A percentile compares a stretch with the other conserved stretches of the same genome.
Evolutionary conservation across 768 basidiomycete genomes (phyloP).

Genomic region (Sistotremastrum niveocremeum): DNA sequence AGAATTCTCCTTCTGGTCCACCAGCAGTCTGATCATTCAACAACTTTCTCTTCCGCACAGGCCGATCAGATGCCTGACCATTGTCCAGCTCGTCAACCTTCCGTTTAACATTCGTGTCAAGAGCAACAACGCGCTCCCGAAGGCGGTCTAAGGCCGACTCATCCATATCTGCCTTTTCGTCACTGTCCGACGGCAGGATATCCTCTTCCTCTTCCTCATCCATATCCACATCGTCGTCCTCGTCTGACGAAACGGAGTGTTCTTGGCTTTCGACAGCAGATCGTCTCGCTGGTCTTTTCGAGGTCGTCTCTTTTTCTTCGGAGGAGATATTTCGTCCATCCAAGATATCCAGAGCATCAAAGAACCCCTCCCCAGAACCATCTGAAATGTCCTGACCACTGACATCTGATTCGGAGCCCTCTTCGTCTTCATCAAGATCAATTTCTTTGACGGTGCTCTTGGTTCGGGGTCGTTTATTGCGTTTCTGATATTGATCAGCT

Average conservation of each 20-base stretch:
- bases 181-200: slow-evolving; percentile 29
- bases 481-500: background rate
- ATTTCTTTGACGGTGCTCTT: slow-evolving; percentile 28
- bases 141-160: slow-evolving; percentile 14
- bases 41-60: too few relatives aligned
- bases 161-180: slow-evolving; percentile 34
- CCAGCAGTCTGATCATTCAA: too few relatives aligned
- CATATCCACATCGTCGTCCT: slow-evolving; percentile 32
- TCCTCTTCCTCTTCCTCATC: slow-evolving; percentile 26
- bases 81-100: too few relatives aligned
- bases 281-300: slow-evolving; percentile 15
- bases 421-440: slow-evolving; percentile 52
- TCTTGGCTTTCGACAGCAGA: slow-evolving; percentile 20
- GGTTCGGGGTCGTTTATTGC: background rate
- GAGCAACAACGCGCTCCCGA: slow-evolving; percentile 13
- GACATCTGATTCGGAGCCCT: slow-evolving; percentile 23
- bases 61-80: too few relatives aligned
- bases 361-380: slow-evolving; percentile 38
- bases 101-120: slow-evolving; percentile 7
- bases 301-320: slow-evolving; percentile 24
- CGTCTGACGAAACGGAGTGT: slow-evolving; percentile 5
- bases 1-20: too few relatives aligned
- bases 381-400: slow-evolving; percentile 19
- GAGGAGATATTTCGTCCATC: slow-evolving; percentile 43
- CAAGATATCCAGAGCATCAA: slow-evolving; percentile 52